Percentiles rank a stretch among this genome's conserved stretches.
Evolutionary conservation across 2,329 filamentous ascomycete species (phyloP).

Genomic region (Aquanectria penicillioides): DNA sequence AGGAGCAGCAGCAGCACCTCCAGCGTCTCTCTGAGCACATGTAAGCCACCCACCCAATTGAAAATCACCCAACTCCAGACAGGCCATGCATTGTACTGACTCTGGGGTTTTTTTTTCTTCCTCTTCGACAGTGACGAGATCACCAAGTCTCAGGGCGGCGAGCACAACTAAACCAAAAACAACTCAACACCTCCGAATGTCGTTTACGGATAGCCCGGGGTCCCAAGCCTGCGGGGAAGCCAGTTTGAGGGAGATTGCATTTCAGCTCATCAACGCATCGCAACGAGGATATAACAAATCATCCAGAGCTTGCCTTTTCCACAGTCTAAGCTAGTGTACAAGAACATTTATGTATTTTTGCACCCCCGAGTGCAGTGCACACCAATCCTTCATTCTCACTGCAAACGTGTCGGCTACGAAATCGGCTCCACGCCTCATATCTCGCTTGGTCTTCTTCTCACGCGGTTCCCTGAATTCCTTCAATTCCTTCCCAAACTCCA

Average conservation of each 20-base stretch:
- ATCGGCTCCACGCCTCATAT: slow-evolving; percentile 1
- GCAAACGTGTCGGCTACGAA: slow-evolving; percentile 2
- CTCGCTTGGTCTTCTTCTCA: slow-evolving; percentile 27
- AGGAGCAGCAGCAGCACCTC: slow-evolving; percentile 83
- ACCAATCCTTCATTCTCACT: slow-evolving; percentile 23
- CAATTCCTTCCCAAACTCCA: slow-evolving; percentile 37
- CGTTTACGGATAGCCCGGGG: slow-evolving; percentile 31
- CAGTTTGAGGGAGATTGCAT: slow-evolving; percentile 29
- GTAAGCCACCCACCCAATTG: slow-evolving; percentile 59
- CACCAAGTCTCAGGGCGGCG: slow-evolving; percentile 76
- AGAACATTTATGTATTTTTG: slow-evolving; percentile 44
- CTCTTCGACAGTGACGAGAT: slow-evolving; percentile 76
- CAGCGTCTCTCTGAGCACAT: slow-evolving; percentile 88
- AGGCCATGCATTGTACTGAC: slow-evolving; percentile 23
- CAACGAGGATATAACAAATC: slow-evolving; percentile 27
- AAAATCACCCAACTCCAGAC: neutral
- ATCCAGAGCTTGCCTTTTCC: slow-evolving; percentile 37
- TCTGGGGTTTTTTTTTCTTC: neutral
- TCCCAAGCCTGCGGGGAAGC: slow-evolving; percentile 30
- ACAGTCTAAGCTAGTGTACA: slow-evolving; percentile 52
- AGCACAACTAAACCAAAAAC: slow-evolving; percentile 63
- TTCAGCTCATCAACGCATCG: slow-evolving; percentile 25
- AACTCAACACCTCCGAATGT: slow-evolving; percentile 22
- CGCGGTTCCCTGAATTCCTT: slow-evolving; percentile 29
- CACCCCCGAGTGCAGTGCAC: slow-evolving; percentile 29